phyloP scores from a whole-genome alignment of 768 basidiomycete genomes.

The Xanthoconium purpureum region DNA sequence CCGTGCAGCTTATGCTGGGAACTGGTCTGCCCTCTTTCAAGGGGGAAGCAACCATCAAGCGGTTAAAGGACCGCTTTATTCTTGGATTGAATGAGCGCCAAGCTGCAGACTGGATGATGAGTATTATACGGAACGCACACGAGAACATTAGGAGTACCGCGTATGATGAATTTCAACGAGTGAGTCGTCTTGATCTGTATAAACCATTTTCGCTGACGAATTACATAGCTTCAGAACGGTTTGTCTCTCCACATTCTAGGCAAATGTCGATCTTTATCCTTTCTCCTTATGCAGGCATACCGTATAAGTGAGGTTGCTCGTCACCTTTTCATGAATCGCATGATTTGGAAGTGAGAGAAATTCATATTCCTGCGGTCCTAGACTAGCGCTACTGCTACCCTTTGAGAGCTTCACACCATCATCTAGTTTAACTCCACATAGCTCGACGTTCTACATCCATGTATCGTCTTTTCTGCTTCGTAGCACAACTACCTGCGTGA shows the following conservation, averaged over 20 bases:
- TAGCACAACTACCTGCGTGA: background rate
- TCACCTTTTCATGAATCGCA: background rate
- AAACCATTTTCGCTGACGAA: conserved; percentile 3
- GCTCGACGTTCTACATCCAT: background rate
- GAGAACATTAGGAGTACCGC: conserved; percentile 92
- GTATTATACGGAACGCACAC: conserved; percentile 85
- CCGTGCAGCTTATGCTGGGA: conserved; percentile 91
- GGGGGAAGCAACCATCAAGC: conserved; percentile 86
- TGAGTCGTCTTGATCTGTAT: conserved; percentile 34
- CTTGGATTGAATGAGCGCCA: conserved; percentile 80
- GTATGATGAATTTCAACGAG: conserved; percentile 94
- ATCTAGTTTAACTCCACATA: conserved; percentile 1
- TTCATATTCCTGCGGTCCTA: background rate
- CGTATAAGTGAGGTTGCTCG: conserved; percentile 23
- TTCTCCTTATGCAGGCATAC: conserved; percentile 25
- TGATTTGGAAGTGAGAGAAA: background rate
- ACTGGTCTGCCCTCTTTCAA: conserved; percentile 96
- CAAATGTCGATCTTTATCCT: background rate
- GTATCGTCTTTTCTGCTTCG: background rate
- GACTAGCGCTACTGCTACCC: background rate
- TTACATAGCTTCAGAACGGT: conserved; percentile 49
- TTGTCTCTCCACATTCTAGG: conserved; percentile 9
- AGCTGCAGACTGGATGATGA: conserved; percentile 93
- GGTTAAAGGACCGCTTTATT: conserved; percentile 85
- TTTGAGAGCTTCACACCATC: background rate